Evolutionary conservation across 768 basidiomycete species (phyloP), one percentile per base, ranked within the genome.

Genomic region (Hypholoma fasciculare): DNA sequence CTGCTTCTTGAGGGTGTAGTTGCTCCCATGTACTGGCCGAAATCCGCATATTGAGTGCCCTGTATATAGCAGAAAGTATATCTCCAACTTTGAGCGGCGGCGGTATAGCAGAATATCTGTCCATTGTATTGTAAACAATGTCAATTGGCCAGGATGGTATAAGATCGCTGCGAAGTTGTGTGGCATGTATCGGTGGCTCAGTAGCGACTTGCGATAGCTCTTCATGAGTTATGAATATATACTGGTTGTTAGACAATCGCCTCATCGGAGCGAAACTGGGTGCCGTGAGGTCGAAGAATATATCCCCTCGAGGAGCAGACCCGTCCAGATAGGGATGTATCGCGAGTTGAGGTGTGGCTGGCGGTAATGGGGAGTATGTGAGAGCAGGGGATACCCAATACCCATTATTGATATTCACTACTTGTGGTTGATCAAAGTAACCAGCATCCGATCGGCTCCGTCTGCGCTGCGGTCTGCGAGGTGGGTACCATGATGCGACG

Each of bases 61-160:
- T 49, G 27, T 57, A 79, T 43, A 88, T 72, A 48, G 76, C 76
- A 54, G 75, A 69, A 48, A 89, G 73, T 17, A 89, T 76, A 61
- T 88, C 87, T n/a, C 78, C 76, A 3, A 89, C 70, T 2, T 78
- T 80, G 63, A 89, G 83, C 2, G 80, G 78, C 1, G 76, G 76
- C 19, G 64, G 49, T 23, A 55, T 52, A 49, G 68, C 57, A 61
- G 67, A 47, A 71, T 59, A 58, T 48, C 61, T 57, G 58, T 66
- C 26, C 30, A 62, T n/a, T 49, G 71, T 59, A 11, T 73, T 71
- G 62, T 74, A 77, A 46, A 77, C 72, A 50, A 89, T 68, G 57
- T 82, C 78, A 52, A 89, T 76, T 13, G 85, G 82, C 87, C 87
- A 89, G n/a, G 79, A 64, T 0, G 84, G 82, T 49, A 87, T 74